Conservation (phyloP, 2,329 filamentous ascomycete genomes). For the Hansfordia pulvinata region DNA sequence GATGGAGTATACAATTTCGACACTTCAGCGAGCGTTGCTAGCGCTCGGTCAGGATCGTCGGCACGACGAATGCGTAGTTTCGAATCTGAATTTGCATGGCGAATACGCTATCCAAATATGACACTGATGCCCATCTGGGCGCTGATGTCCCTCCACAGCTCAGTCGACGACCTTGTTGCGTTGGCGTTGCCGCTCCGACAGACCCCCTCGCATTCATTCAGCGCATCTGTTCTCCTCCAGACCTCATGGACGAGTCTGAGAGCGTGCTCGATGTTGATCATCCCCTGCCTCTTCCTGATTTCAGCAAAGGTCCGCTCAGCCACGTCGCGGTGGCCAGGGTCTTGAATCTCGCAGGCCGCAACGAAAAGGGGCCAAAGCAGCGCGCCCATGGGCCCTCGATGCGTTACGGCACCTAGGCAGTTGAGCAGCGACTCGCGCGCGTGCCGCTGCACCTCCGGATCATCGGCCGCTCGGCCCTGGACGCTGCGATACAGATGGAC, state of each 20-base stretch:
- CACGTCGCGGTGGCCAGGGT: constrained; percentile 31
- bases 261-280: constrained; percentile 49
- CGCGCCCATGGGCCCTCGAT: constrained; percentile 47
- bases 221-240: constrained; percentile 35
- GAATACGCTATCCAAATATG: constrained; percentile 45
- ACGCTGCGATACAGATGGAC: constrained; percentile 45
- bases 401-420: constrained; percentile 39
- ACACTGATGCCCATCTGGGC: constrained; percentile 43
- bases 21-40: no score
- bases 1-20: no score
- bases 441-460: constrained; percentile 39
- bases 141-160: constrained; percentile 43
- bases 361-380: constrained; percentile 53
- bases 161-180: constrained; percentile 10
- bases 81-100: no score
- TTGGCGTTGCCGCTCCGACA: constrained; percentile 5
- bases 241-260: constrained; percentile 49
- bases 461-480: constrained; percentile 28
- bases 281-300: constrained; percentile 43
- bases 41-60: no score
- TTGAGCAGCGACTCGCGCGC: constrained; percentile 34
- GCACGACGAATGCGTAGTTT: no score
- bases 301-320: constrained; percentile 37
- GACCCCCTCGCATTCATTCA: constrained; percentile 10
- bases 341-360: constrained; percentile 44